Evolutionary conservation across 73 alveolate species (phyloP).

Genomic region (Uronychia binucleata): DNA sequence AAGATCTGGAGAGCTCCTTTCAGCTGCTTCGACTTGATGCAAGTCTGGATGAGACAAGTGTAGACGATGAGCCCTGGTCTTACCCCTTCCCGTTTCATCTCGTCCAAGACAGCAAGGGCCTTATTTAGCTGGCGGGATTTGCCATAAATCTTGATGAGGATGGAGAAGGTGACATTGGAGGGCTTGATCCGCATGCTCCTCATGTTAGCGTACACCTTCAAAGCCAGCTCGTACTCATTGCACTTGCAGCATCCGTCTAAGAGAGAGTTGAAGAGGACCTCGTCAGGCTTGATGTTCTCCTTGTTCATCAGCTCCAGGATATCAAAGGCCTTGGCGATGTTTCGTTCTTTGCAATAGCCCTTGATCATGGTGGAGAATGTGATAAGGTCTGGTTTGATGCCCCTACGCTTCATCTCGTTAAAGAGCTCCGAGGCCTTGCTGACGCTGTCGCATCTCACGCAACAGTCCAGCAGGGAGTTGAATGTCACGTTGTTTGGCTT

Average conservation of each 20-base stretch:
- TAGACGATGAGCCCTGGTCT: slow-evolving; percentile 87
- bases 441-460: slow-evolving; percentile 85
- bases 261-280: slow-evolving; percentile 91
- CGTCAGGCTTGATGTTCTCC: slow-evolving; percentile 73
- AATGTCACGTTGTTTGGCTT: slow-evolving; percentile 91
- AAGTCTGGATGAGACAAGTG: slow-evolving; percentile 92
- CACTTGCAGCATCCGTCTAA: slow-evolving; percentile 96
- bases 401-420: slow-evolving; percentile 77
- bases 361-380: slow-evolving; percentile 94
- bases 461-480: slow-evolving; percentile 93
- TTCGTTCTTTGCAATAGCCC: slow-evolving; percentile 89
- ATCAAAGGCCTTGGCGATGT: slow-evolving; percentile 78
- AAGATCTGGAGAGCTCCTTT: slow-evolving; percentile 76
- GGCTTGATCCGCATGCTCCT: slow-evolving; percentile 77
- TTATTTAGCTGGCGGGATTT: slow-evolving; percentile 75
- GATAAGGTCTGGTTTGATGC: slow-evolving; percentile 90
- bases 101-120: slow-evolving; percentile 86
- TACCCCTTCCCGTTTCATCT: slow-evolving; percentile 79
- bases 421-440: slow-evolving; percentile 83
- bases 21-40: slow-evolving; percentile 83
- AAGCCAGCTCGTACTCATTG: slow-evolving; percentile 85
- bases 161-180: slow-evolving; percentile 90
- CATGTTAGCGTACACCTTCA: slow-evolving; percentile 83
- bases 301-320: slow-evolving; percentile 71
- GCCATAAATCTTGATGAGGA: slow-evolving; percentile 91